These are phyloP conservation scores for Ceriops decandra DNA, from an alignment of 345 rosid species.

Conservation along the genomic window DNA sequence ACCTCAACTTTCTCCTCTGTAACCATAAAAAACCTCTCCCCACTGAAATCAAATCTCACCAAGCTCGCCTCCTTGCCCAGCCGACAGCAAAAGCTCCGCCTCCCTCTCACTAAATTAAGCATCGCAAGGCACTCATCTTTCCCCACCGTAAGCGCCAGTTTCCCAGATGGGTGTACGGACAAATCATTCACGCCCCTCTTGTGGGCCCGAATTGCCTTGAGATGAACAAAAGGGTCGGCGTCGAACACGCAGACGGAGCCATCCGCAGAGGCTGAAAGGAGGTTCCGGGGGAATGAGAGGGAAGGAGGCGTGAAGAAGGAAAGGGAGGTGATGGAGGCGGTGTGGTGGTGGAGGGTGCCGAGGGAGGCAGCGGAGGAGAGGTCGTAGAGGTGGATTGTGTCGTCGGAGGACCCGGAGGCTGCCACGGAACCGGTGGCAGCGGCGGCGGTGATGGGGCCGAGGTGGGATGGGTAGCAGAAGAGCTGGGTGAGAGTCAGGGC, in stretches of 20 bases:
- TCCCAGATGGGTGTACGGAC: constrained; percentile 76
- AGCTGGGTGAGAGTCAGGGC: constrained; percentile 55
- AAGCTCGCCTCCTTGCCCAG: constrained; percentile 66
- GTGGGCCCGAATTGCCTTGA: constrained; percentile 62
- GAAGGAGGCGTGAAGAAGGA: constrained; percentile 69
- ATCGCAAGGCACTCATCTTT: constrained; percentile 80
- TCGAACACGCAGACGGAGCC: constrained; percentile 85
- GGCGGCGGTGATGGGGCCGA: constrained; percentile 68
- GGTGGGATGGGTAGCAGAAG: constrained; percentile 92
- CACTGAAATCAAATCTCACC: constrained; percentile 53
- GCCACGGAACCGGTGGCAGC: constrained; percentile 78
- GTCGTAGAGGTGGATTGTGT: constrained; percentile 82
- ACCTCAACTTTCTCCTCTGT: constrained; percentile 53
- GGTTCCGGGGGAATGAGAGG: constrained; percentile 82
- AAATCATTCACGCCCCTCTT: constrained; percentile 69
- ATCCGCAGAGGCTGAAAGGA: constrained; percentile 72
- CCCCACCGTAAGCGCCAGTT: constrained; percentile 72
- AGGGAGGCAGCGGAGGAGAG: constrained; percentile 76
- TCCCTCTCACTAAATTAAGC: constrained; percentile 86
- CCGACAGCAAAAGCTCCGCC: constrained; percentile 71
- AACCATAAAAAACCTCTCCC: constrained; percentile 74
- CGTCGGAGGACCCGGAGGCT: constrained; percentile 79
- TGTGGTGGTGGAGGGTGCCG: constrained; percentile 63
- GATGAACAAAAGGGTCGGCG: constrained; percentile 76
- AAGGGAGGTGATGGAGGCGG: constrained; percentile 71